phyloP scores from a whole-genome alignment of 1,284 basidiomycete genomes.

The Athelia psychrophila region DNA sequence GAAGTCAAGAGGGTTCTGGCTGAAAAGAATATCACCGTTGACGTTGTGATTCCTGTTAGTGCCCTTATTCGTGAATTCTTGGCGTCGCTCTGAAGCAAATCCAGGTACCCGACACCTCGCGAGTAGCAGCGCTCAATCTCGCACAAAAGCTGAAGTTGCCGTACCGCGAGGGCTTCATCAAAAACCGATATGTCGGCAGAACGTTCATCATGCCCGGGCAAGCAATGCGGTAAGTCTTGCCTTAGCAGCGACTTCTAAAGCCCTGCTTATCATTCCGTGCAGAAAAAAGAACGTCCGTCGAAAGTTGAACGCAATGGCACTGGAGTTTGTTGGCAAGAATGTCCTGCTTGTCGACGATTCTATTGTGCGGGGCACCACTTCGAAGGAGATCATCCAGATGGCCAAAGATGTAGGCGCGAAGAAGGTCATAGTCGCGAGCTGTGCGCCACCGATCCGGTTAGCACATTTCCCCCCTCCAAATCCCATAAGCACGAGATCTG shows the following conservation, averaged over 20 bases:
- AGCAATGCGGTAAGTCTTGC: constrained; percentile 65
- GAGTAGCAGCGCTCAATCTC: constrained; percentile 93
- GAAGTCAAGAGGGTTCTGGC: constrained; percentile 79
- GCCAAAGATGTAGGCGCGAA: constrained; percentile 99
- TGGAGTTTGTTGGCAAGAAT: constrained; percentile 92
- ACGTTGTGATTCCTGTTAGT: constrained; percentile 94
- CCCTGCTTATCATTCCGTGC: constrained; percentile 2
- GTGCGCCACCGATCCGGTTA: constrained; percentile 92
- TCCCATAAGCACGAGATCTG: not conserved
- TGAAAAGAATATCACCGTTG: constrained; percentile 70
- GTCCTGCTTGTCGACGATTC: constrained; percentile 98
- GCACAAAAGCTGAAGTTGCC: constrained; percentile 90
- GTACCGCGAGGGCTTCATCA: constrained; percentile 98
- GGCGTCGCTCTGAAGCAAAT: constrained; percentile 4
- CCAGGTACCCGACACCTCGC: constrained; percentile 92
- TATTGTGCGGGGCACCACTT: constrained; percentile 98
- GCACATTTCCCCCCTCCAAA: constrained; percentile 12
- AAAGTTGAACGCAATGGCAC: constrained; percentile 99
- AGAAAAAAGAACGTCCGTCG: constrained; percentile 94
- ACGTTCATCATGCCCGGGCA: constrained; percentile 99
- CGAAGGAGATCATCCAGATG: constrained; percentile 99
- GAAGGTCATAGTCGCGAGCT: constrained; percentile 95
- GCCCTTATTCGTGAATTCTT: constrained; percentile 3
- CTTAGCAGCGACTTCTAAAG: constrained; percentile 1
- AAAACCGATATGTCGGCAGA: constrained; percentile 97